Base-by-base conservation (phyloP, 345 rosid genomes). In the Salix purpurea region DNA sequence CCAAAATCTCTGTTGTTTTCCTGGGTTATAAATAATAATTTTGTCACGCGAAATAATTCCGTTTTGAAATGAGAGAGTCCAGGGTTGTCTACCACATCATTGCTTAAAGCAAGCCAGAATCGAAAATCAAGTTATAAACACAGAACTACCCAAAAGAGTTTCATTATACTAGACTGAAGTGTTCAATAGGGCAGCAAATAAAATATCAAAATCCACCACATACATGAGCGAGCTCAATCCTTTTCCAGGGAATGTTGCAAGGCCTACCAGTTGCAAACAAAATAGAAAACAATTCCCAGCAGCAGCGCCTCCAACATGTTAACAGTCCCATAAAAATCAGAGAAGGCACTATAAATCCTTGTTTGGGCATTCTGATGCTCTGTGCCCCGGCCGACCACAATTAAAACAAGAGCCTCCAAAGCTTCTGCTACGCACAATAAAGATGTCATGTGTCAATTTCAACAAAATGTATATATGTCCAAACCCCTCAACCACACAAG, bases 341-440 rank as follows among this genome's bases (percentile, higher is more conserved):
- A 39, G 40, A 7, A 7, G 2, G 10, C 40, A 39, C 10, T 39
- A 21, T 76, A 76, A 91, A 26, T 78, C 89, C 50, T 75, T 68
- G 79, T 86, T 85, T 42, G 96, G 93, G 82, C 97, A 96, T 76
- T 96, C 94, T 39, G 99, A 75, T 80, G 99, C 93, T 85, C 89
- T 90, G 76, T 96, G 98, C 60, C 99, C 97, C 11, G 90, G 71
- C 65, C 81, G 86, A 48, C 98, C 97, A 69, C 96, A 93, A 77
- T 60, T 87, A 84, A 93, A 95, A 80, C 97, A 93, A 2, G 96
- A 71, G 70, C 99, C 97, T 56, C 99, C 97, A 37, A 93, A 93
- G 77, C 85, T 64, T 79, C 97, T 89, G 86, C 24, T 37, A 62
- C n/a, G 40, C 71, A 78, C n/a, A 34, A 37, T 19, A 69, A 66